Base-by-base conservation (phyloP, 805 yeast genomes). In the Allodekkera sacchari region DNA sequence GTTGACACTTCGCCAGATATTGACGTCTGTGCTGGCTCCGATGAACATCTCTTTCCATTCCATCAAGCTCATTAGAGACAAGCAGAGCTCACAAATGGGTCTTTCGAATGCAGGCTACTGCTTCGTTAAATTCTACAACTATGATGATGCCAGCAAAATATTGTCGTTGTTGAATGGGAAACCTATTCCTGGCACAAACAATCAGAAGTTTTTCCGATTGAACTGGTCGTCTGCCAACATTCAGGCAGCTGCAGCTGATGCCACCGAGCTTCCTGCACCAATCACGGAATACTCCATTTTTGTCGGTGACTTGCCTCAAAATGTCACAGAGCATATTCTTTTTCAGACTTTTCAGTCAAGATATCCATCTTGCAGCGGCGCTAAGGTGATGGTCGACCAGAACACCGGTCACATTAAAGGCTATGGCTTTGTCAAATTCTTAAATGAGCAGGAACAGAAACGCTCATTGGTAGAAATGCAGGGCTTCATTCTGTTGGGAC, bases 401-500 rank as follows among this genome's bases (percentile, higher is more conserved):
- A 50, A 56, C 9, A 76, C 94, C 1, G 78, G 79, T 19, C 66
- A 66, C 30, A 72, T 89, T 6, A 77, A 83, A 48, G 95, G 95
- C 9, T 87, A 81, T 55, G 96, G 96, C 2, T 88, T 88, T 61
- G 83, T 85, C n/a, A 74, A 83, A 39, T 85, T 87, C 50, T 48
- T 64, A 22, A 67, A 68, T 36, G 77, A 71, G 38, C 64, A 66
- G 8, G 85, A 80, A 24, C 85, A 80, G 54, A 78, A 75, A 43
- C 67, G 75, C 31, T 85, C 95, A 0, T 53, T 84, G 25, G 48
- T 65, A 15, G 94, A 83, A 49, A 83, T 85, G 94, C 88, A 82
- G 55, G 94, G 95, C 4, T 66, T 66, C 13, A 61, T 73, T 24
- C 56, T 85, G 27, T 77, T 80, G 34, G 80, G 82, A 12, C 65